Evolutionary conservation across 208 protist species (phyloP).

Genomic region (Leishmania guyanensis): DNA sequence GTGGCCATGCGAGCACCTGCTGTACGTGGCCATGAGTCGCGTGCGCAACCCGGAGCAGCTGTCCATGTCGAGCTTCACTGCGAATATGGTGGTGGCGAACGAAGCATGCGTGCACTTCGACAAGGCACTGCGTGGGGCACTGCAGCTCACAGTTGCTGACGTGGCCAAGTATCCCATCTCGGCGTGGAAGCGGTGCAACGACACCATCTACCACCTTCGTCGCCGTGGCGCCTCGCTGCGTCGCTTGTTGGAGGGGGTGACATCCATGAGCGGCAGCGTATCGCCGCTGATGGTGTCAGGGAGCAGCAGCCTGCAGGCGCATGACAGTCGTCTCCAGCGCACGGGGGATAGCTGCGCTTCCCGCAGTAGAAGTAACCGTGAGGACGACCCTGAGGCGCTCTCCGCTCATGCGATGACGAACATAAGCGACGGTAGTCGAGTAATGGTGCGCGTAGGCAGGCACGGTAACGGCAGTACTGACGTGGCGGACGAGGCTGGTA

Average conservation of each 20-base stretch:
- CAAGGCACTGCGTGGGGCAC: conserved; percentile 38
- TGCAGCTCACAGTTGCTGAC: conserved; percentile 41
- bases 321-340: background rate
- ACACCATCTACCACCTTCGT: conserved; percentile 84
- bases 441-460: conserved; percentile 19
- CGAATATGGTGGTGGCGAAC: conserved; percentile 84
- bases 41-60: conserved; percentile 91
- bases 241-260: conserved; percentile 50
- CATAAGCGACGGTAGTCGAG: conserved; percentile 13
- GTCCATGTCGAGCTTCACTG: conserved; percentile 74
- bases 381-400: background rate
- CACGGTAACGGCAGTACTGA: background rate
- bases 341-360: background rate
- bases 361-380: background rate
- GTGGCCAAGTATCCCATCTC: conserved; percentile 64
- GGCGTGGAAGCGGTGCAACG: conserved; percentile 87
- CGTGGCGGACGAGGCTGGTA: background rate
- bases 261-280: conserved; percentile 20
- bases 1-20: conserved; percentile 89
- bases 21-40: conserved; percentile 91
- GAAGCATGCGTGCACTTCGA: conserved; percentile 78
- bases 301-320: background rate
- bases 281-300: conserved; percentile 11
- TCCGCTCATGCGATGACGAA: background rate
- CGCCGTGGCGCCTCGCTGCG: conserved; percentile 69